phyloP scores from a whole-genome alignment of 306 rosid species.

The Acacia crassicarpa region DNA sequence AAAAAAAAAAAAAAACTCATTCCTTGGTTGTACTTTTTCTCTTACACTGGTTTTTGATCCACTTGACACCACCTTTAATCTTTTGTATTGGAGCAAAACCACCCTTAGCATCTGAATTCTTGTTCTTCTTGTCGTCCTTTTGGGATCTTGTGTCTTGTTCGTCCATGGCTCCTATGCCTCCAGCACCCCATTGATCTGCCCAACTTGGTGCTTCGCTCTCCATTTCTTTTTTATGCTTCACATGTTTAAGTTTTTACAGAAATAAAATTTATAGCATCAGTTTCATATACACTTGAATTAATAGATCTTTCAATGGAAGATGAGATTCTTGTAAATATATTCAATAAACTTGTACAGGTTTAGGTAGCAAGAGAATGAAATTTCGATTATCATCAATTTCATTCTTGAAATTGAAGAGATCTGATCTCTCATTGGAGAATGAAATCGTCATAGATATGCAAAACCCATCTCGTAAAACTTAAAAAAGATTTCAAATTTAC shows the following conservation, averaged over 20 bases:
- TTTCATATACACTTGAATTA: not conserved
- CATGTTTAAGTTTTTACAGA: not conserved
- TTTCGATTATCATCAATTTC: not conserved
- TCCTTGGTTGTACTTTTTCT: slow-evolving; percentile 46
- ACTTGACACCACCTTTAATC: slow-evolving; percentile 62
- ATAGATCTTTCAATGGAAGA: not conserved
- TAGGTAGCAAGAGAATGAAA: not conserved
- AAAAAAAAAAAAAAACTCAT: not conserved
- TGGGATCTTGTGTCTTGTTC: slow-evolving; percentile 50
- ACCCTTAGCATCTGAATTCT: slow-evolving; percentile 53
- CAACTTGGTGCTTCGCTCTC: slow-evolving; percentile 71
- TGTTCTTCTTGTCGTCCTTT: slow-evolving; percentile 47
- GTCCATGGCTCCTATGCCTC: slow-evolving; percentile 69
- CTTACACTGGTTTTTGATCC: slow-evolving; percentile 76
- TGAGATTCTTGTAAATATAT: not conserved
- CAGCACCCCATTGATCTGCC: slow-evolving; percentile 93
- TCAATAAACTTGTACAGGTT: not conserved
- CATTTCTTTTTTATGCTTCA: slow-evolving; percentile 38
- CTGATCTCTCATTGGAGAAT: slow-evolving; percentile 5
- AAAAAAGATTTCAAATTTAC: not conserved
- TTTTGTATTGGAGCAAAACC: slow-evolving; percentile 57
- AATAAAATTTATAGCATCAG: not conserved
- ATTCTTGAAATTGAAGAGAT: not conserved
- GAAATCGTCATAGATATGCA: not conserved
- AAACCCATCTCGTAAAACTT: slow-evolving; percentile 8